Base-by-base conservation (phyloP, 2,329 filamentous ascomycete species). In the Cladosporium sp. region DNA sequence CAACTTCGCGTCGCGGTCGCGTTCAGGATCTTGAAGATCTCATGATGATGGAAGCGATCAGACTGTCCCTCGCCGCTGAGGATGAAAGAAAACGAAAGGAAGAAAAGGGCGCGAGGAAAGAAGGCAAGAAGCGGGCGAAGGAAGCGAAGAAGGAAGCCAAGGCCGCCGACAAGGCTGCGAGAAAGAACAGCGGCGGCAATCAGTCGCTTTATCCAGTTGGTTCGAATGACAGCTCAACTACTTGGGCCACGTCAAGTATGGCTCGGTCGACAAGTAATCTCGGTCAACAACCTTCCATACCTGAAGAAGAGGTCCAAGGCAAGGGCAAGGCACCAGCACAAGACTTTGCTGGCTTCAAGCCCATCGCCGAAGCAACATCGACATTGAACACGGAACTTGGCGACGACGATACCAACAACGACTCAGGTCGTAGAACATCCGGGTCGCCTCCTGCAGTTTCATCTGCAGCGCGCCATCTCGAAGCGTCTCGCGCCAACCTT, bases 1-100 rank as follows among this genome's bases (percentile, higher is more conserved):
- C 69, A 15, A 79, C 76, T 58, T 80, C 79, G 30, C 72, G 84
- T 53, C 73, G 82, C 54, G 80, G 70, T 50, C 79, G 89, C 24
- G 82, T 95, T 64, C 89, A 95, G 18, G 91, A 97, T 59, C 78
- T 97, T 0, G 93, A 99, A 66, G 92, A 96, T 43, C 88, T 99
- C 75, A 99, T 99, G 93, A 90, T 97, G 76, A 89, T 93, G 78
- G 93, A 99, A 68, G 93, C 93, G 0, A 95, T 99, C 42, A 80
- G 93, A 34, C 70, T 96, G 24, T 96, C 90, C 42, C 75, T 99
- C n/a, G 90, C 87, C 0, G 85, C 89, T 1, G 93, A 99, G 66
- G 92, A 97, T 62, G 92, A 97, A 37, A 81, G 92, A n/a, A 87
- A 89, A 59, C 85, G 81, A 41, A 93, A 89, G 62, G 85, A 87